Conservation (phyloP, 2,329 filamentous ascomycete genomes). For the Cercospora sp. region DNA sequence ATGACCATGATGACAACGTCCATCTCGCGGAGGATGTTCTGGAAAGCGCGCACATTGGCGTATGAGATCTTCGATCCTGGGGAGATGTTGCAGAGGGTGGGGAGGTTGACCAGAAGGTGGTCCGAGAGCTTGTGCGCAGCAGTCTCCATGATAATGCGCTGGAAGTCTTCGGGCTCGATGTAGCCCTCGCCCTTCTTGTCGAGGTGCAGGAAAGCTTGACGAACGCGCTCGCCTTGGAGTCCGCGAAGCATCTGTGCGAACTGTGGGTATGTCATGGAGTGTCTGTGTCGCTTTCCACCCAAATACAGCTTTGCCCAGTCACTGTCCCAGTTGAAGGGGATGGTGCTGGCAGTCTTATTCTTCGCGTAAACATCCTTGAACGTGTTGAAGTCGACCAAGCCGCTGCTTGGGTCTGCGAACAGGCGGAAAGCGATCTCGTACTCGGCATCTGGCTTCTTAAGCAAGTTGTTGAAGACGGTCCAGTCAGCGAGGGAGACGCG, state of each 20-base stretch:
- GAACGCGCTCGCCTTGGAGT: constrained; percentile 90
- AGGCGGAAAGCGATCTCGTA: constrained; percentile 98
- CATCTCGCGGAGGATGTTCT: constrained; percentile 98
- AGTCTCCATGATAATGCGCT: constrained; percentile 92
- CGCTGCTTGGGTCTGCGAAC: constrained; percentile 83
- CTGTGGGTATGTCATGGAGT: constrained; percentile 90
- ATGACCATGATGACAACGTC: constrained; percentile 94
- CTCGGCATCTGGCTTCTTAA: constrained; percentile 92
- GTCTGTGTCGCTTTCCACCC: constrained; percentile 80
- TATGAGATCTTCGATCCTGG: constrained; percentile 92
- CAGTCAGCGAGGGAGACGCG: constrained; percentile 81
- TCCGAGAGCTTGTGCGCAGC: constrained; percentile 95
- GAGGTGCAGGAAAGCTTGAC: constrained; percentile 89
- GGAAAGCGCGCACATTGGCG: constrained; percentile 94
- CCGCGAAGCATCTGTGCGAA: constrained; percentile 98
- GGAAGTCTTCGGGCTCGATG: constrained; percentile 93
- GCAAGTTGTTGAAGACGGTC: constrained; percentile 89
- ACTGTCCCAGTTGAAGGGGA: constrained; percentile 96
- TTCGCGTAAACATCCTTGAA: constrained; percentile 82
- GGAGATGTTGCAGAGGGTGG: constrained; percentile 92
- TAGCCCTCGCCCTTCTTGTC: constrained; percentile 91
- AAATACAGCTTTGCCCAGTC: constrained; percentile 96
- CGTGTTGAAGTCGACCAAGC: constrained; percentile 84
- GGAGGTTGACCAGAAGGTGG: constrained; percentile 85
- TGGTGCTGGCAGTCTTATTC: constrained; percentile 80